phyloP scores from a whole-genome alignment of 345 rosid genomes.

The Euphorbia tirucalli region DNA sequence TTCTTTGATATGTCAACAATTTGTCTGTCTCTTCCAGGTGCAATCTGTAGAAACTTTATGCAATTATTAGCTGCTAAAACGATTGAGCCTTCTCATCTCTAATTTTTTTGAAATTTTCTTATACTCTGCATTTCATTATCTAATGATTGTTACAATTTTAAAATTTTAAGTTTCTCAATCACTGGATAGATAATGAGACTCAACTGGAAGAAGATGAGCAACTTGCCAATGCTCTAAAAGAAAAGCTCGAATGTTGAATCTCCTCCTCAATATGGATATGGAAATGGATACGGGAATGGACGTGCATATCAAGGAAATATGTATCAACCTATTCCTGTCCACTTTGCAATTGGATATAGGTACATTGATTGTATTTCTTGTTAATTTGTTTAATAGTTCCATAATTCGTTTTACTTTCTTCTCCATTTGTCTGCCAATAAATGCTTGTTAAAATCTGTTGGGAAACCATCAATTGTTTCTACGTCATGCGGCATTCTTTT shows the following conservation, averaged over 20 bases:
- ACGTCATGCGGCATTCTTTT: background rate
- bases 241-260: slow-evolving; percentile 67
- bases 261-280: slow-evolving; percentile 46
- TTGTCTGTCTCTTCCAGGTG: background rate
- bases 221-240: slow-evolving; percentile 88
- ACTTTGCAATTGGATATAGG: slow-evolving; percentile 74
- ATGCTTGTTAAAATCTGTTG: background rate
- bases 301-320: slow-evolving; percentile 25
- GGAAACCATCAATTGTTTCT: background rate
- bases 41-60: background rate
- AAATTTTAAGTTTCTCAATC: slow-evolving; percentile 25
- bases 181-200: slow-evolving; percentile 43
- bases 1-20: background rate
- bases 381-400: slow-evolving; percentile 2
- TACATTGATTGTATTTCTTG: slow-evolving; percentile 24
- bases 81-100: background rate
- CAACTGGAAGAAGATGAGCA: slow-evolving; percentile 84
- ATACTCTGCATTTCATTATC: slow-evolving; percentile 3
- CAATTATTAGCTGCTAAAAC: background rate
- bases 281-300: slow-evolving; percentile 30
- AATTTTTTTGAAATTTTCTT: background rate
- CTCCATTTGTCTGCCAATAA: background rate
- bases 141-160: slow-evolving; percentile 15
- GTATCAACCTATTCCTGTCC: slow-evolving; percentile 51
- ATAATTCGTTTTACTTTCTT: background rate